Conservation (phyloP, 1,284 basidiomycete genomes). For the Apiotrichum laibachii region DNA sequence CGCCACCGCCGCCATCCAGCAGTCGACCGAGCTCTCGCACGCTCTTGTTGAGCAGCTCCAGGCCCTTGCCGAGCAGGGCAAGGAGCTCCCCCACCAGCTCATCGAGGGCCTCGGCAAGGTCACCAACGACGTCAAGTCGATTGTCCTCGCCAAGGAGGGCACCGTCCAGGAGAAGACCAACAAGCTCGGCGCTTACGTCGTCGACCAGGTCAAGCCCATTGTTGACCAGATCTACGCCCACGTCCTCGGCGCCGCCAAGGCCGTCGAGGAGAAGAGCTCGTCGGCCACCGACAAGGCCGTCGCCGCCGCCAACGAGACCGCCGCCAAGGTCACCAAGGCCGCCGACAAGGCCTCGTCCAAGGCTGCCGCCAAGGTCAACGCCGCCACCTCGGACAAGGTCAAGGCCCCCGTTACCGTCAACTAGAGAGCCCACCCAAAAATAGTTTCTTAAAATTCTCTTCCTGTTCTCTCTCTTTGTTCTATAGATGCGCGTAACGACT, state of each 20-base stretch:
- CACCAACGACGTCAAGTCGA: slow-evolving; percentile 44
- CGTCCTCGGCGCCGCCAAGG: slow-evolving; percentile 38
- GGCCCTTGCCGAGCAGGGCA: slow-evolving; percentile 42
- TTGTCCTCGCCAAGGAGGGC: slow-evolving; percentile 47
- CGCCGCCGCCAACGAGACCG: slow-evolving; percentile 12
- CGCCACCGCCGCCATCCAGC: slow-evolving; percentile 40
- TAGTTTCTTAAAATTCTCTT: background rate
- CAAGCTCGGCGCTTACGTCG: slow-evolving; percentile 48
- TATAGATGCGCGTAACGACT: slow-evolving; percentile 8
- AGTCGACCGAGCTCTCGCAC: slow-evolving; percentile 40
- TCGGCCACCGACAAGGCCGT: slow-evolving; percentile 28
- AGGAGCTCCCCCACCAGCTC: slow-evolving; percentile 42
- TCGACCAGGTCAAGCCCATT: slow-evolving; percentile 50
- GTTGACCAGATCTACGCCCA: slow-evolving; percentile 50
- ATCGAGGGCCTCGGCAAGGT: slow-evolving; percentile 44
- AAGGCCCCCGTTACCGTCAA: background rate
- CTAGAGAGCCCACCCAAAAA: background rate
- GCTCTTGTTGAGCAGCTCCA: slow-evolving; percentile 45
- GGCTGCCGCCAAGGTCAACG: slow-evolving; percentile 1
- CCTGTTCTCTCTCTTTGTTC: background rate
- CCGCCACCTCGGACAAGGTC: background rate
- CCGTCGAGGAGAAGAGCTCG: slow-evolving; percentile 30
- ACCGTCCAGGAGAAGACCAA: slow-evolving; percentile 49
- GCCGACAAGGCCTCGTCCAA: background rate
- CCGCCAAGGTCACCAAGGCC: slow-evolving; percentile 9